These are phyloP conservation scores for Hypoxylon cercidicola DNA, from an alignment of 495 filamentous ascomycete genomes.

Conservation along the genomic window DNA sequence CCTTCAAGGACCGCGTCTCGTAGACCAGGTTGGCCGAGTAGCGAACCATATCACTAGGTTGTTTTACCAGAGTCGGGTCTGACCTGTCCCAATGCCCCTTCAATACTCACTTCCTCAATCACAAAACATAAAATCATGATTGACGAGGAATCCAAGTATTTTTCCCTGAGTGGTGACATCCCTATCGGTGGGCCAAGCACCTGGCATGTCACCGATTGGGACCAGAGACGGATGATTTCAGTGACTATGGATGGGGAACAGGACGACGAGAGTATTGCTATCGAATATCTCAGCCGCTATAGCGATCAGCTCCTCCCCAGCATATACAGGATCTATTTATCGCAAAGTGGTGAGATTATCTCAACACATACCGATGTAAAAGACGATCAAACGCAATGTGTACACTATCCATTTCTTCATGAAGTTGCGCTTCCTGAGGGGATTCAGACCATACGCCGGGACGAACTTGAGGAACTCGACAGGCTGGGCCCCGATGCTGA, in stretches of 20 bases:
- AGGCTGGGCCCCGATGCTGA: constrained; percentile 21
- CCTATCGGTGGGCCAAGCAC: constrained; percentile 35
- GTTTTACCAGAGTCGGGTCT: too few species aligned
- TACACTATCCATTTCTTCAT: constrained; percentile 23
- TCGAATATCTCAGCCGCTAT: constrained; percentile 29
- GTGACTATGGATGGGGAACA: constrained; percentile 39
- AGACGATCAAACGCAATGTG: constrained; percentile 14
- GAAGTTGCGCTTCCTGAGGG: background rate
- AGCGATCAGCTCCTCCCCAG: constrained; percentile 11
- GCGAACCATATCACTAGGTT: background rate
- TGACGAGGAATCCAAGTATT: constrained; percentile 28
- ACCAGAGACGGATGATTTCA: constrained; percentile 35
- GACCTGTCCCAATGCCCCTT: background rate
- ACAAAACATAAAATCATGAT: constrained; percentile 28
- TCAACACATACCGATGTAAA: constrained; percentile 15
- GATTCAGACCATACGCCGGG: constrained; percentile 15
- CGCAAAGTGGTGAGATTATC: constrained; percentile 19
- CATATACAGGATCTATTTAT: constrained; percentile 20
- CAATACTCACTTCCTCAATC: background rate
- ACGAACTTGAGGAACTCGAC: constrained; percentile 21
- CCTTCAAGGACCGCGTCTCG: too few species aligned
- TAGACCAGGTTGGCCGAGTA: background rate
- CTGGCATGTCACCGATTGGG: constrained; percentile 39
- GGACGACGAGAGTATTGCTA: constrained; percentile 25
- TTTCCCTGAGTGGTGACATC: constrained; percentile 23